These are phyloP conservation scores for Niebla homalea DNA, from an alignment of 495 filamentous ascomycete species.

Conservation along the genomic window DNA sequence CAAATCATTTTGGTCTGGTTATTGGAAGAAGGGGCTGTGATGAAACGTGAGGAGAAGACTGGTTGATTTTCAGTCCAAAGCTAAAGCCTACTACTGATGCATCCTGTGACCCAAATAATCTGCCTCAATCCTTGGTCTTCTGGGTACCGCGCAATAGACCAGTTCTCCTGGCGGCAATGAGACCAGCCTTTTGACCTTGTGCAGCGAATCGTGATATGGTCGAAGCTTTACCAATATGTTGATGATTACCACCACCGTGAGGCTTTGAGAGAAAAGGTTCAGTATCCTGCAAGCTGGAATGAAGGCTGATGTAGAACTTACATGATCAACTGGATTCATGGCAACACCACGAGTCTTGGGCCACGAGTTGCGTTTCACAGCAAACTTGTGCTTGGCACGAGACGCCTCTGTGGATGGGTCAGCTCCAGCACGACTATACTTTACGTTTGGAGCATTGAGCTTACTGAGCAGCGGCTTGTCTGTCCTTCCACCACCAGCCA, in stretches of 20 bases:
- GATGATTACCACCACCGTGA: slow-evolving; percentile 99
- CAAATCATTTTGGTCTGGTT: no score
- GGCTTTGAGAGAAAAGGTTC: slow-evolving; percentile 41
- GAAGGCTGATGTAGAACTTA: slow-evolving; percentile 28
- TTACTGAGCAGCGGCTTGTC: slow-evolving; percentile 94
- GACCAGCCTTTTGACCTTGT: slow-evolving; percentile 99
- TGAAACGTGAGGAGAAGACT: no score
- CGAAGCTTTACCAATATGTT: slow-evolving; percentile 99
- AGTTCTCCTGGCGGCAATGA: slow-evolving; percentile 96
- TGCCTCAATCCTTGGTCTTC: slow-evolving; percentile 84
- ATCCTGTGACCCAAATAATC: neutral
- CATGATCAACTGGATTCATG: slow-evolving; percentile 99
- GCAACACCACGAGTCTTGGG: slow-evolving; percentile 99
- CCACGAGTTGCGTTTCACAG: slow-evolving; percentile 99
- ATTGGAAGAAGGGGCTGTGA: no score
- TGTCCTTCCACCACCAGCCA: slow-evolving; percentile 96
- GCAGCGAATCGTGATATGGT: slow-evolving; percentile 96
- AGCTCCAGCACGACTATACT: neutral
- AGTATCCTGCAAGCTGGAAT: slow-evolving; percentile 12
- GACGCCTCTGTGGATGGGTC: slow-evolving; percentile 59
- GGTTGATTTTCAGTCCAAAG: no score
- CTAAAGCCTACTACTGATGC: no score
- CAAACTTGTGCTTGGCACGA: slow-evolving; percentile 98
- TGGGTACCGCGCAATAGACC: slow-evolving; percentile 99
- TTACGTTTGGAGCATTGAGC: slow-evolving; percentile 11